Conservation (phyloP, 192 early-diverging fungal species). For the Thamnidium elegans region DNA sequence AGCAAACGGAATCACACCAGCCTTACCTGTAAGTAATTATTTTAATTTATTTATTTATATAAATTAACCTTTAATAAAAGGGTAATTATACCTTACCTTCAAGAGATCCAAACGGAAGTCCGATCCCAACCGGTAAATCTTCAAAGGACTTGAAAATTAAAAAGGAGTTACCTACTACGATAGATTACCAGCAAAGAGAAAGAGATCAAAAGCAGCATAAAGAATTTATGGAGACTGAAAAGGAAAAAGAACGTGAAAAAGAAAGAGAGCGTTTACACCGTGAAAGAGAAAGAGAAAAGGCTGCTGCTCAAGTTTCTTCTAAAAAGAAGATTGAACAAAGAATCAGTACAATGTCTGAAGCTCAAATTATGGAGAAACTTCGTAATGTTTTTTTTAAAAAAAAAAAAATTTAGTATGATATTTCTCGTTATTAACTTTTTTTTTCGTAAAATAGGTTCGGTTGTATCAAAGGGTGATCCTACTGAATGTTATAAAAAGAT, state of each 20-base stretch:
- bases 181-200: slow-evolving; percentile 3
- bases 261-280: slow-evolving; percentile 19
- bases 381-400: slow-evolving; percentile 46
- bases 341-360: slow-evolving; percentile 84
- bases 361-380: slow-evolving; percentile 93
- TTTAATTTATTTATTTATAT: too few species aligned
- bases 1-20: slow-evolving; percentile 2
- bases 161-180: too few species aligned
- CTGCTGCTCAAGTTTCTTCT: slow-evolving; percentile 34
- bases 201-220: slow-evolving; percentile 11
- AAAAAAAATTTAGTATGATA: background rate
- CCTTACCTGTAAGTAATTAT: slow-evolving; percentile 11
- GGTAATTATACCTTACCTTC: too few species aligned
- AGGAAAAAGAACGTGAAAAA: slow-evolving; percentile 10
- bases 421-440: background rate
- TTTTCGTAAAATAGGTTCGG: slow-evolving; percentile 54
- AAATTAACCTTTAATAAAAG: background rate
- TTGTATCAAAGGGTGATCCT: slow-evolving; percentile 90
- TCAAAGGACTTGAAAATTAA: too few species aligned
- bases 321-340: slow-evolving; percentile 69
- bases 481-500: slow-evolving; percentile 86
- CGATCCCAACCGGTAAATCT: too few species aligned
- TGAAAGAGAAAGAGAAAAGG: slow-evolving; percentile 29
- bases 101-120: too few species aligned
- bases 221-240: slow-evolving; percentile 1